Conservation (phyloP, 2,329 filamentous ascomycete genomes). For the Cryphonectria carpinicola region DNA sequence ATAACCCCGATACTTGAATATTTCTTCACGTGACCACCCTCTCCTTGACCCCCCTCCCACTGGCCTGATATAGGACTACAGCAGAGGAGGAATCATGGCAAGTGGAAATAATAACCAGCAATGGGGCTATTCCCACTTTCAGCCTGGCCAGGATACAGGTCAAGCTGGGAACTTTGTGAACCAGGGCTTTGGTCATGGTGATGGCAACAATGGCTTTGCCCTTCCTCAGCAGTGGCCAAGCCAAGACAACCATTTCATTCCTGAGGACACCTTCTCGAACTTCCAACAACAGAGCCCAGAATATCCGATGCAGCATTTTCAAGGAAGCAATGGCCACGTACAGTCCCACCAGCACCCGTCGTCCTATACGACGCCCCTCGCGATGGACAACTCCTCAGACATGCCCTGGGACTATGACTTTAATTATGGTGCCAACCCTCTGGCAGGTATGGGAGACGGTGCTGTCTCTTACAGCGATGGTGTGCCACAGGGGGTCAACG, state of each 20-base stretch:
- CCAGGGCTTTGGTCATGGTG: slow-evolving; percentile 20
- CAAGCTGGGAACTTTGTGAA: slow-evolving; percentile 24
- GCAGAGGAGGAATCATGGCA: slow-evolving; percentile 14
- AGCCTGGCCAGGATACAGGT: slow-evolving; percentile 22
- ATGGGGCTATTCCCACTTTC: slow-evolving; percentile 27
- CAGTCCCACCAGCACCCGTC: slow-evolving; percentile 25
- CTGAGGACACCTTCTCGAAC: slow-evolving; percentile 12
- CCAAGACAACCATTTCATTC: slow-evolving; percentile 22
- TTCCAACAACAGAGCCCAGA: slow-evolving; percentile 24
- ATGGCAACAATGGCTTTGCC: slow-evolving; percentile 20
- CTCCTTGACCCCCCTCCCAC: neutral
- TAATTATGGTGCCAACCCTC: slow-evolving; percentile 18
- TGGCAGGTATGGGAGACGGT: slow-evolving; percentile 10
- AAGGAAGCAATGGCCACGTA: slow-evolving; percentile 13
- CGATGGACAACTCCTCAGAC: slow-evolving; percentile 20
- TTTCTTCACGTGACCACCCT: slow-evolving; percentile 18
- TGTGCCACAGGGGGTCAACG: slow-evolving; percentile 19
- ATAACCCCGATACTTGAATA: slow-evolving; percentile 13
- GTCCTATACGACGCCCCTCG: slow-evolving; percentile 19
- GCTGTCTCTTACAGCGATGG: slow-evolving; percentile 15
- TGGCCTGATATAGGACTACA: neutral
- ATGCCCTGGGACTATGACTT: slow-evolving; percentile 27
- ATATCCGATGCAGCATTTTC: slow-evolving; percentile 24
- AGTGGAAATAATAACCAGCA: slow-evolving; percentile 28
- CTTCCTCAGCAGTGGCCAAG: slow-evolving; percentile 27